Base-by-base conservation (phyloP, 495 filamentous ascomycete genomes). In the Aspergillus hancockii region DNA sequence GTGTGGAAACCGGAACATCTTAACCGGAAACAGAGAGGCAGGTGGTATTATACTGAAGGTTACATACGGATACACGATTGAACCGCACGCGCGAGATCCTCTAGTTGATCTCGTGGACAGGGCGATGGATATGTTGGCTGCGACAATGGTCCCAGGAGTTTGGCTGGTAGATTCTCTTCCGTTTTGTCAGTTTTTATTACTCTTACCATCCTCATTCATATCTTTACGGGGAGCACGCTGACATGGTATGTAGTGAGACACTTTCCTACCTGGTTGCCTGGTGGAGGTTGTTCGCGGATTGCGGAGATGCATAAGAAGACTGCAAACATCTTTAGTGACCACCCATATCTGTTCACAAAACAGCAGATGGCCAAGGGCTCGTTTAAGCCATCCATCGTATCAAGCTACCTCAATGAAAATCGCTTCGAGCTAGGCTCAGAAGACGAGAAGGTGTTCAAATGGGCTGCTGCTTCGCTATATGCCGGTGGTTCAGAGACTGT, bases 401-500 rank as follows among this genome's bases (percentile, higher is more conserved):
- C 13, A 75, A 30, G 63, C 70, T 8, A 58, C 0, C 49, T 77
- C 9, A 61, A 74, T 52, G 52, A 67, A 10, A 59, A 46, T 1
- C 57, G 60, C n/a, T 23, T 50, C 21, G 49, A 55, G 9, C 57
- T 59, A 28, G 54, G 54, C 0, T 14, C 58, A 1, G 66, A 75
- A 34, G 63, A 63, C 19, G 63, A 71, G 18, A 34, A 43, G 0
- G 52, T 64, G 7, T 67, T 68, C 47, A 80, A 78, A 58, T 77
- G 71, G 73, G 63, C 73, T 19, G 72, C 81, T 2, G 74, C 71
- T 16, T 73, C 75, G 0, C 60, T 86, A 0, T 79, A 85, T 22
- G 71, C 80, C 36, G 84, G 78, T 16, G 85, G 83, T 3, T 78
- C 80, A n/a, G 85, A 87, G 61, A 86, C 74, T 8, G 67, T 70